These are phyloP conservation scores for Fabrea salina DNA, from an alignment of 169 alveolate genomes.

Conservation along the genomic window DNA sequence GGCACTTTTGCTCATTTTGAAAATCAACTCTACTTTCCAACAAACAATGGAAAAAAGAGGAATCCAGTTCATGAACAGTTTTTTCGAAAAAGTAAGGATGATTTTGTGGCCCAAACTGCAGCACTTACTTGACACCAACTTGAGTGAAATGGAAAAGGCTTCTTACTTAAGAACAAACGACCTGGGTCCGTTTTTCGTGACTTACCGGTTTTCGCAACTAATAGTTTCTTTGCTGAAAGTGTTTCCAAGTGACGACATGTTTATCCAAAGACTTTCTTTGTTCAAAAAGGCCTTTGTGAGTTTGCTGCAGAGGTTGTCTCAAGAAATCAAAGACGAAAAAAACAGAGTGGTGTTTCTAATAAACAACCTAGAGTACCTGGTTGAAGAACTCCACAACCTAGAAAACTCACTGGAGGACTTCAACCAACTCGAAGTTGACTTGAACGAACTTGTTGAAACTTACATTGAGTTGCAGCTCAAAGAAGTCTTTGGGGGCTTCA, in stretches of 20 bases:
- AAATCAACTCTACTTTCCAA: constrained; percentile 43
- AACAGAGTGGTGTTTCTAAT: constrained; percentile 34
- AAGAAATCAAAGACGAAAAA: constrained; percentile 39
- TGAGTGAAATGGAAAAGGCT: constrained; percentile 36
- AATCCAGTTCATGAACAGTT: constrained; percentile 41
- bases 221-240: constrained; percentile 37
- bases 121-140: constrained; percentile 25
- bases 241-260: constrained; percentile 47
- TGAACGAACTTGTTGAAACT: neutral
- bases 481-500: neutral
- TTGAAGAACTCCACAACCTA: constrained; percentile 21
- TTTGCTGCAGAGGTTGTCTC: constrained; percentile 19
- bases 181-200: constrained; percentile 31
- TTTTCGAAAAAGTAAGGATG: constrained; percentile 48
- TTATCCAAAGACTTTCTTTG: constrained; percentile 29
- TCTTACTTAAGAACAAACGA: constrained; percentile 36
- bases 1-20: constrained; percentile 40
- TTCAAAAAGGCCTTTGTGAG: constrained; percentile 23
- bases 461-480: constrained; percentile 17
- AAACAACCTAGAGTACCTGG: constrained; percentile 39
- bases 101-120: constrained; percentile 59
- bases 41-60: constrained; percentile 35
- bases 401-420: neutral
- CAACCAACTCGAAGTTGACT: neutral
- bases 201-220: constrained; percentile 38